phyloP scores from a whole-genome alignment of 208 protist species.

The Crithidia mellificae region DNA sequence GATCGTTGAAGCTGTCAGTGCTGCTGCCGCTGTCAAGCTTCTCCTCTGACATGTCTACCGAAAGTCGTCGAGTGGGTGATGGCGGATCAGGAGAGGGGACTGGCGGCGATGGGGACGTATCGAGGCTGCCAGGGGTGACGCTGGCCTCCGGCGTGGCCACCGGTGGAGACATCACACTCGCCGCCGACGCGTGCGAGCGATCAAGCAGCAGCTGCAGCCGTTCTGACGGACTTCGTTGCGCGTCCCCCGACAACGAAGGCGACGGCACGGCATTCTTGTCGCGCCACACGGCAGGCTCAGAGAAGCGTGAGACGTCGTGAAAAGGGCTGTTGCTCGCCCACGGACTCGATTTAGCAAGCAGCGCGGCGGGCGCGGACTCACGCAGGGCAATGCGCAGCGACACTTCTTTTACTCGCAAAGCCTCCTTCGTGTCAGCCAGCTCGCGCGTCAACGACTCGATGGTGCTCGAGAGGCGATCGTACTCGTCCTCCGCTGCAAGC shows the following conservation, averaged over 20 bases:
- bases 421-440: conserved; percentile 28
- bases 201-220: neutral
- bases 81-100: neutral
- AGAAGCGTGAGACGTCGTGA: neutral
- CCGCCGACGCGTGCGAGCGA: neutral
- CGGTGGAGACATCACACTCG: neutral
- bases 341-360: neutral
- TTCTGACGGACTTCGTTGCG: neutral
- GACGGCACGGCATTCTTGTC: no score
- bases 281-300: neutral
- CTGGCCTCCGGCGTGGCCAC: neutral
- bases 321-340: neutral
- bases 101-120: conserved; percentile 4
- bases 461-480: conserved; percentile 21
- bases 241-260: neutral
- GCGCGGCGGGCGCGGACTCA: conserved; percentile 17
- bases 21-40: no score
- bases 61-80: neutral
- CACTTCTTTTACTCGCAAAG: conserved; percentile 41
- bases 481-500: conserved; percentile 34
- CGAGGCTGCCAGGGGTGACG: neutral
- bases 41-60: neutral
- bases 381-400: conserved; percentile 53
- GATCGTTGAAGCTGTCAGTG: no score
- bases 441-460: conserved; percentile 24